Evolutionary conservation across 495 filamentous ascomycete genomes (phyloP).

Genomic region (Hypoxylon perforatum): DNA sequence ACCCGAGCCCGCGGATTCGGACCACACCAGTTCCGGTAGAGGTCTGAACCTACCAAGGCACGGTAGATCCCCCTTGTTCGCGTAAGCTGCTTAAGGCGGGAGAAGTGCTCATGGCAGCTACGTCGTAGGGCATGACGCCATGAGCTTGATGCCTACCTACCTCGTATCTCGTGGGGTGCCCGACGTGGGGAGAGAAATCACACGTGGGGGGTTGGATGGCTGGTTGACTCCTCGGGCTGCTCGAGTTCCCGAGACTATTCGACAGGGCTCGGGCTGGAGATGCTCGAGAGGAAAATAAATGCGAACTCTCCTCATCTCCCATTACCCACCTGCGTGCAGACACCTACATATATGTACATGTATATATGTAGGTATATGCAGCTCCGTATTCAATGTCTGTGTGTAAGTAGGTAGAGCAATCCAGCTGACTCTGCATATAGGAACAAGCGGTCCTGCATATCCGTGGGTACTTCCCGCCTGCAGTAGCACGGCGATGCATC

Average conservation of each 20-base stretch:
- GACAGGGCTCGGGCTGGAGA: slow-evolving; percentile 6
- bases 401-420: slow-evolving; percentile 5
- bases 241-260: slow-evolving; percentile 1
- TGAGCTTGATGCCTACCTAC: neutral
- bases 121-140: too few relatives aligned
- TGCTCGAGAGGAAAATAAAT: slow-evolving; percentile 16
- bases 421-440: slow-evolving; percentile 21
- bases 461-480: slow-evolving; percentile 8
- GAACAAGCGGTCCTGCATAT: slow-evolving; percentile 30
- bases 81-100: neutral
- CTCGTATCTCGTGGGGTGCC: slow-evolving; percentile 14
- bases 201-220: slow-evolving; percentile 32
- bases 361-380: neutral
- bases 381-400: too few relatives aligned
- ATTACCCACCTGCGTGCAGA: neutral
- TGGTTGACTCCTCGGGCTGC: neutral
- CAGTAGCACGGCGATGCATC: neutral
- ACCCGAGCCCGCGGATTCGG: slow-evolving; percentile 27
- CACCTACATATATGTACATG: neutral
- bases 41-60: neutral
- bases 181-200: slow-evolving; percentile 3
- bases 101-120: too few relatives aligned
- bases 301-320: neutral
- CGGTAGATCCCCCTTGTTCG: slow-evolving; percentile 14
- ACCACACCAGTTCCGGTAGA: slow-evolving; percentile 1